A percentile compares a stretch with the other conserved stretches of the same genome.
Evolutionary conservation across 2,329 filamentous ascomycete genomes (phyloP).

Genomic region (Trichophyton equinum): DNA sequence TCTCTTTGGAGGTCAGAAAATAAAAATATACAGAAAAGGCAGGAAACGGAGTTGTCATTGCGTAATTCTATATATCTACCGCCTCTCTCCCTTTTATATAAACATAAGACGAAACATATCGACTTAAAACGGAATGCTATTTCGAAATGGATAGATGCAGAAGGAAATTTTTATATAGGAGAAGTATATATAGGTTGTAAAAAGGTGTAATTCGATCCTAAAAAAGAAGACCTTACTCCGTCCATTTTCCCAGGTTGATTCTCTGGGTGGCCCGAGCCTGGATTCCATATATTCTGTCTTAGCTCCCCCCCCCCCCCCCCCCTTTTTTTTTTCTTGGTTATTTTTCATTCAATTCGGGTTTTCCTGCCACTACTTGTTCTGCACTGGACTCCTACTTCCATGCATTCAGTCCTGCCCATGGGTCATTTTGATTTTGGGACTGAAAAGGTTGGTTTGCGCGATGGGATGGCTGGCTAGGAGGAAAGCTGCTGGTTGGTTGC

Average conservation of each 20-base stretch:
- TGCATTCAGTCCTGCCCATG: slow-evolving; percentile 57
- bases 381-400: slow-evolving; percentile 45
- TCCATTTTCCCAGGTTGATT: background rate
- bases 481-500: slow-evolving; percentile 44
- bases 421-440: slow-evolving; percentile 37
- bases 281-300: background rate
- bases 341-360: background rate
- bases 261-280: background rate
- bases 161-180: background rate
- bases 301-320: too few relatives aligned
- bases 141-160: background rate
- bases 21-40: background rate
- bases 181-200: background rate
- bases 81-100: background rate
- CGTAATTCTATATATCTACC: background rate
- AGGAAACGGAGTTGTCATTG: background rate
- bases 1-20: background rate
- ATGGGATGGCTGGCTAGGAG: slow-evolving; percentile 11
- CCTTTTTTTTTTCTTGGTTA: background rate
- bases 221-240: background rate
- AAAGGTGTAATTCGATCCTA: too few relatives aligned
- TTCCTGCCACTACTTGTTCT: background rate
- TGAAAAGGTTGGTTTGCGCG: slow-evolving; percentile 11
- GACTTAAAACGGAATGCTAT: background rate
- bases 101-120: background rate